Evolutionary conservation across 495 filamentous ascomycete genomes (phyloP), one percentile per base, ranked within the genome.

Genomic region (Tetracladium setigerum): DNA sequence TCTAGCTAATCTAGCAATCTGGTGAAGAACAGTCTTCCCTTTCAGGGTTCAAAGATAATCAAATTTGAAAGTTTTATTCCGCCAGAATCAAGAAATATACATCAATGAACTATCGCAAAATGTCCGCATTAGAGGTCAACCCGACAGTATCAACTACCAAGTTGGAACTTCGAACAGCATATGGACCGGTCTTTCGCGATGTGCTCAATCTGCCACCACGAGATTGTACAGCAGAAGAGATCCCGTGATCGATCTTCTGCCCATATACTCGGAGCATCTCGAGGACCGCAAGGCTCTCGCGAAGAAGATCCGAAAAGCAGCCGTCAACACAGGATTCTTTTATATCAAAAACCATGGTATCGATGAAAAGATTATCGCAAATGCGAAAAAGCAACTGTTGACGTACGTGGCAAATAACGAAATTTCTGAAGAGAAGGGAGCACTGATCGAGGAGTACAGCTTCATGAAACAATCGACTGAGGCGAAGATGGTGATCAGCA

Each of bases 291-390:
- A 65, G 43, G 37, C 36, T 15, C 53, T 74, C 7, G 69, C 68
- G 10, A 37, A 54, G 0, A 55, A 55, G 16, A 58, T 76, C 24
- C 63, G 54, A 38, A 47, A 44, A 1, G 72, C 71, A 6, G 67
- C 68, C 14, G 60, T 67, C 14, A 69, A 62, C 35, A 71, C 58
- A 0, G 72, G 71, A 0, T 76, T 76, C 55, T 74, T 76, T 54
- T 74, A 76, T 42, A 54, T 74, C 44, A 64, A 63, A 47, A 73
- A 74, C 30, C 71, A 76, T 49, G 71, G 72, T 0, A 72, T 76
- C 27, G 38, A 63, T 0, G 63, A 67, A 16, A 61, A 64, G 1
- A 50, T 67, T 0, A 70, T 76, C 44, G 49, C 65, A 7, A 53
- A 41, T 5, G 70, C 71, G 39, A 59, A 57, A 17, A 46, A 52